Conservation (phyloP, 2,329 filamentous ascomycete genomes). For the Tolypocladium guangdongense region DNA sequence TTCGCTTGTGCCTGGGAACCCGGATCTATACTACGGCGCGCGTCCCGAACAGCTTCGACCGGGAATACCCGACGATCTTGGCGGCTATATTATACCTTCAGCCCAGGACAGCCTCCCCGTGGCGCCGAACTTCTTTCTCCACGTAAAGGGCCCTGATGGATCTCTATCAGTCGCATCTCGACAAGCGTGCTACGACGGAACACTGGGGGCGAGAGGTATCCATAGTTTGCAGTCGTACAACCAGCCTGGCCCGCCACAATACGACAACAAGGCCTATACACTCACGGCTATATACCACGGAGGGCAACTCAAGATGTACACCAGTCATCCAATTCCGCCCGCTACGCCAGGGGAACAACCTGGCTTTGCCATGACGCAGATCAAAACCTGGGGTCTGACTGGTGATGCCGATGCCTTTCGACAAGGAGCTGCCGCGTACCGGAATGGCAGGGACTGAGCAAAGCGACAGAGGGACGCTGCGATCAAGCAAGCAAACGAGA, state of each 20-base stretch:
- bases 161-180: too few relatives aligned
- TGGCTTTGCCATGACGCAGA: constrained; percentile 28
- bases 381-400: constrained; percentile 17
- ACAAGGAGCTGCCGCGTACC: constrained; percentile 24
- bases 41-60: constrained; percentile 14
- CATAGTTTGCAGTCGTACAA: constrained; percentile 22
- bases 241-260: constrained; percentile 16
- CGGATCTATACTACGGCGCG: constrained; percentile 23
- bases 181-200: too few relatives aligned
- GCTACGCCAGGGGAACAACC: constrained; percentile 5
- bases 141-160: too few relatives aligned
- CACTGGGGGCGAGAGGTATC: constrained; percentile 13
- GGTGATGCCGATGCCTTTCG: constrained; percentile 17
- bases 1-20: constrained; percentile 16
- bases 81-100: constrained; percentile 20
- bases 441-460: constrained; percentile 29
- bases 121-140: too few relatives aligned
- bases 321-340: constrained; percentile 16
- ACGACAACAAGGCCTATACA: constrained; percentile 22
- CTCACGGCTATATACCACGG: constrained; percentile 24
- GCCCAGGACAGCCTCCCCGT: constrained; percentile 10
- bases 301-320: constrained; percentile 20
- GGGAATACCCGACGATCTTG: constrained; percentile 12
- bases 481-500: constrained; percentile 19
- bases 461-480: constrained; percentile 23